phyloP scores from a whole-genome alignment of 2,329 filamentous ascomycete genomes.

The Paecilomyces sp. region DNA sequence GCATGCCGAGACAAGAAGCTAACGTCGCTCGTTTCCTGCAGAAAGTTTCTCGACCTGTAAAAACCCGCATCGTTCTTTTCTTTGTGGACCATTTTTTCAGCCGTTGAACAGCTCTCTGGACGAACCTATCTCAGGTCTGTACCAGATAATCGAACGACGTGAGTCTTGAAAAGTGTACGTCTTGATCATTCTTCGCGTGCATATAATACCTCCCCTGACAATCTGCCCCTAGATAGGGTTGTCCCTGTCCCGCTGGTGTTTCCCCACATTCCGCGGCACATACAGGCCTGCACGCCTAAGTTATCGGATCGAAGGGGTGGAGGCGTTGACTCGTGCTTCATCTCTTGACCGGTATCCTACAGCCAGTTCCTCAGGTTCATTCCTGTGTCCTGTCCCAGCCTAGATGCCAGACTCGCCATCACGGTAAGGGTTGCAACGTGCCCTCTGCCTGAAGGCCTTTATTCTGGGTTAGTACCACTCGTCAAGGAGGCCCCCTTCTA shows the following conservation, averaged over 20 bases:
- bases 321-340: conserved; percentile 43
- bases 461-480: conserved; percentile 34
- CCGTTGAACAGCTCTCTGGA: conserved; percentile 14
- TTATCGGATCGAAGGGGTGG: conserved; percentile 31
- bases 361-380: conserved; percentile 31
- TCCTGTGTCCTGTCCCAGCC: conserved; percentile 30
- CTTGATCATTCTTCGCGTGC: conserved; percentile 19
- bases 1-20: background rate
- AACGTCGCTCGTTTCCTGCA: background rate
- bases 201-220: conserved; percentile 24
- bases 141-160: conserved; percentile 19
- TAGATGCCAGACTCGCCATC: conserved; percentile 39
- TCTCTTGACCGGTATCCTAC: conserved; percentile 30
- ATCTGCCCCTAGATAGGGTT: conserved; percentile 34
- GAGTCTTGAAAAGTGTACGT: conserved; percentile 28
- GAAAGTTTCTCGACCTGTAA: conserved; percentile 8
- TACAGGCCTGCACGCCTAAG: conserved; percentile 22
- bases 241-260: conserved; percentile 22
- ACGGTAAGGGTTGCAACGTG: conserved; percentile 37
- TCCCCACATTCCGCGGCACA: conserved; percentile 32
- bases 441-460: conserved; percentile 31
- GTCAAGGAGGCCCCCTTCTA: conserved; percentile 13
- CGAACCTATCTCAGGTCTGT: conserved; percentile 15
- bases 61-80: conserved; percentile 11
- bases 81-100: conserved; percentile 16